Evolutionary conservation across 441 rosid genomes (phyloP), one percentile per base, ranked within the genome.

Genomic region (Adansonia gregorii): DNA sequence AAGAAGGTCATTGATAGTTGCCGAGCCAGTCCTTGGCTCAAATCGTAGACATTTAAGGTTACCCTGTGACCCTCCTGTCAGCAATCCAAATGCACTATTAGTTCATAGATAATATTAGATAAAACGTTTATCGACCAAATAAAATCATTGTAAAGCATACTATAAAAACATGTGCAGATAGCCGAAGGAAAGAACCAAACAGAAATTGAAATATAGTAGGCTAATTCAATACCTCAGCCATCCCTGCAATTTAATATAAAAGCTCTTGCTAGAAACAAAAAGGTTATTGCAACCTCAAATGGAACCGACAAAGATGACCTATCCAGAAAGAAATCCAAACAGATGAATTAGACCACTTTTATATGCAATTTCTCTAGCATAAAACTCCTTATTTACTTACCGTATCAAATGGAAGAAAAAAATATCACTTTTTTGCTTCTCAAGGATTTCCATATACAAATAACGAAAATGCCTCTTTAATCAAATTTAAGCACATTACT

Each of bases 11-110:
- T 82, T 1, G 98, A 95, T 41, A 95, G 94, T 76, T 93, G 95
- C 17, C 90, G 96, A 0, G 99, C 99, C 60, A 95, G 85, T 77
- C 99, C 99, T 83, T 87, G 95, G 90, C 98, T 95, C 45, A 95
- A 87, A 69, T 95, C 99, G 77, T 95, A 93, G 35, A 95, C 90
- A 78, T 93, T 86, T 89, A 93, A 86, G 4, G 87, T 75, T 51
- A 95, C 97, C 85, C 31, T 86, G 83, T 90, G 82, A 65, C 95
- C 90, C 81, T 92, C 98, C 99, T 94, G 90, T 82, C 81, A 86
- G 46, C 82, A 48, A 15, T 61, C 70, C 67, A 65, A 48, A 74
- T 11, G 43, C 54, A 17, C 60, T 2, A 78, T 46, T 54, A 63
- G 24, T 27, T 6, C 61, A 19, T 24, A 9, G 48, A 46, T 12